phyloP scores from a whole-genome alignment of 768 basidiomycete genomes.

The Pisolithus tinctorius region DNA sequence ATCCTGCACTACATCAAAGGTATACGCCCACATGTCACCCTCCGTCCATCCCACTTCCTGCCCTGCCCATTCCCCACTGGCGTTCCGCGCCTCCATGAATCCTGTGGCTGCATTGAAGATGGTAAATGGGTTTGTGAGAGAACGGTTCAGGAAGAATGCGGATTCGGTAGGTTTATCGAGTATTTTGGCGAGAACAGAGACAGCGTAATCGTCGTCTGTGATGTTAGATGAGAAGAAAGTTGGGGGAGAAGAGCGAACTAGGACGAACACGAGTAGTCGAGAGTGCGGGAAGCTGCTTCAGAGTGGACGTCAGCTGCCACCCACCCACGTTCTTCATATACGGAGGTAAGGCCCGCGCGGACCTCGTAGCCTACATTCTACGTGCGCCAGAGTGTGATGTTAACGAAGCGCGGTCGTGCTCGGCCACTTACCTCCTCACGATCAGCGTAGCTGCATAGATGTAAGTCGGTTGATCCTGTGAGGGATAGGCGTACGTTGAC shows the following conservation, averaged over 20 bases:
- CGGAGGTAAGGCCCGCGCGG: slow-evolving; percentile 66
- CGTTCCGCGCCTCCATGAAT: slow-evolving; percentile 78
- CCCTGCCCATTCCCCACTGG: slow-evolving; percentile 67
- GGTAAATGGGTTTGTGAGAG: slow-evolving; percentile 49
- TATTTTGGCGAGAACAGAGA: slow-evolving; percentile 51
- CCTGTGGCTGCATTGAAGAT: slow-evolving; percentile 62
- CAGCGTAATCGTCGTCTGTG: slow-evolving; percentile 73
- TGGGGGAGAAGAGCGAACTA: not conserved
- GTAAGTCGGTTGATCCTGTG: not conserved
- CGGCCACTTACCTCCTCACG: slow-evolving; percentile 52
- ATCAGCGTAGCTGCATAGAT: slow-evolving; percentile 51
- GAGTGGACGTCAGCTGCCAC: slow-evolving; percentile 76
- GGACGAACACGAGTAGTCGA: slow-evolving; percentile 68
- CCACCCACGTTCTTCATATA: slow-evolving; percentile 65
- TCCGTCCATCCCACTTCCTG: slow-evolving; percentile 74
- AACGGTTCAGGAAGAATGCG: slow-evolving; percentile 47
- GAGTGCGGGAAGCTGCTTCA: slow-evolving; percentile 70
- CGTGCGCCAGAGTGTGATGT: not conserved
- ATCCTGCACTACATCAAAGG: slow-evolving; percentile 72
- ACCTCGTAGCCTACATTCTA: slow-evolving; percentile 76
- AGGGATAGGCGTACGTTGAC: slow-evolving; percentile 11
- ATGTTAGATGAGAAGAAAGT: not conserved
- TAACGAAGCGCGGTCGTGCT: not conserved
- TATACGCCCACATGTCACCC: slow-evolving; percentile 73
- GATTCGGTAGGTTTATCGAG: slow-evolving; percentile 47